Percentiles rank a stretch among this genome's conserved stretches.
phyloP scores from a whole-genome alignment of 2,329 filamentous ascomycete genomes.

The Cucurbitaria berberidis region DNA sequence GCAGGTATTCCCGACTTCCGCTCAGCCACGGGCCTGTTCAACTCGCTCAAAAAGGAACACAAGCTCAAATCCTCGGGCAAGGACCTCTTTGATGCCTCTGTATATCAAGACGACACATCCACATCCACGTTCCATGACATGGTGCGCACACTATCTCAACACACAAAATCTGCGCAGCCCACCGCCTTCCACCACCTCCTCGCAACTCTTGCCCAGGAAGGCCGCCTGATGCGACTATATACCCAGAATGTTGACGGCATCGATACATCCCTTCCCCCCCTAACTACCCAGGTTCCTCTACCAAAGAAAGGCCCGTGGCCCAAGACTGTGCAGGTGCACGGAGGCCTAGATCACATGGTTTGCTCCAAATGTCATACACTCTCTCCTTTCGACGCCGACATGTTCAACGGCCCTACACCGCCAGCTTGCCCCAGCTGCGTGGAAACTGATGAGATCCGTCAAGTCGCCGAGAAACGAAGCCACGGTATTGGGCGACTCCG shows the following conservation, averaged over 20 bases:
- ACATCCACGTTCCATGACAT: constrained; percentile 94
- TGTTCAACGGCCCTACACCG: constrained; percentile 84
- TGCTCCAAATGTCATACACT: constrained; percentile 90
- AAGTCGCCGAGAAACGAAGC: constrained; percentile 82
- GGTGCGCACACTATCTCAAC: constrained; percentile 84
- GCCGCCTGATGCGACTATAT: constrained; percentile 86
- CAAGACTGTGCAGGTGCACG: constrained; percentile 89
- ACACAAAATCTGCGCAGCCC: constrained; percentile 77
- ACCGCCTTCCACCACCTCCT: constrained; percentile 93
- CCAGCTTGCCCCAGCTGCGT: constrained; percentile 80
- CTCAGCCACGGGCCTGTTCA: constrained; percentile 88
- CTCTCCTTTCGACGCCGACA: constrained; percentile 73
- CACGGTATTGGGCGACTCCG: constrained; percentile 90
- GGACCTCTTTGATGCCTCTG: constrained; percentile 94
- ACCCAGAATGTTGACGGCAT: constrained; percentile 97
- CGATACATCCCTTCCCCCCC: constrained; percentile 80
- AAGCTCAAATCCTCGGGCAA: constrained; percentile 94
- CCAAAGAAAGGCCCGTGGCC: constrained; percentile 90
- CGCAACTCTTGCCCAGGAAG: constrained; percentile 85
- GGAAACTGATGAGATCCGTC: constrained; percentile 76
- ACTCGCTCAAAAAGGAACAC: constrained; percentile 81
- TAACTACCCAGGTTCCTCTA: constrained; percentile 81
- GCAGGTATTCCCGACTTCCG: constrained; percentile 98
- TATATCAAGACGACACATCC: constrained; percentile 89
- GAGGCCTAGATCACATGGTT: constrained; percentile 93